phyloP scores from a whole-genome alignment of 1,284 basidiomycete genomes.

The Sphaerobolus stellatus region DNA sequence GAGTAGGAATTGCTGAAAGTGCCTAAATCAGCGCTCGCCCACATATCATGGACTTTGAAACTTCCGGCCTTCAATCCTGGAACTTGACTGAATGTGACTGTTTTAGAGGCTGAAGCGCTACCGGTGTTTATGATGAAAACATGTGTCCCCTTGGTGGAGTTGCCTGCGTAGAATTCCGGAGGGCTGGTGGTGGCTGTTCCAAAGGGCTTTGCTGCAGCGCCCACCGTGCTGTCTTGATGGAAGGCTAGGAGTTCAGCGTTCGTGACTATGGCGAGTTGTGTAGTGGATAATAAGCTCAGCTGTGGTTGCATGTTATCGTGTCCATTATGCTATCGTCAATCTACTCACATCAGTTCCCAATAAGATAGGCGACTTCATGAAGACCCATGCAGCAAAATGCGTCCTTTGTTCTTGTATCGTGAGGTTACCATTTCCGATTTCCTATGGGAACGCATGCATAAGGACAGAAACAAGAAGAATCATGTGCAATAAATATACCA shows the following conservation, averaged over 20 bases:
- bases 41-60: conserved; percentile 55
- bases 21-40: conserved; percentile 47
- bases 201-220: conserved; percentile 49
- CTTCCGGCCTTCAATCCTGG: conserved; percentile 39
- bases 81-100: conserved; percentile 45
- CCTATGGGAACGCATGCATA: conserved; percentile 20
- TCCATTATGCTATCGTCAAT: no score
- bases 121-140: conserved; percentile 55
- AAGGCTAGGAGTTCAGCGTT: conserved; percentile 55
- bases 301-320: conserved; percentile 21
- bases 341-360: conserved; percentile 51
- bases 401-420: conserved; percentile 52
- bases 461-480: no score
- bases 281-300: conserved; percentile 40
- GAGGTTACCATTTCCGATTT: conserved; percentile 52
- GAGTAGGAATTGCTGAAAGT: conserved; percentile 41
- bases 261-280: conserved; percentile 48
- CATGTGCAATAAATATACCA: conserved; percentile 32
- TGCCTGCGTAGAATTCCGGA: conserved; percentile 53
- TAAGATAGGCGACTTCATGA: conserved; percentile 57
- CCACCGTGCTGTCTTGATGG: conserved; percentile 48
- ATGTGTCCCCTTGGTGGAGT: conserved; percentile 48
- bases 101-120: conserved; percentile 39
- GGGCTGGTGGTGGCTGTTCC: conserved; percentile 42
- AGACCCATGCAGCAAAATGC: conserved; percentile 57